Evolutionary conservation across 164 flowering plant species (phyloP).

Genomic region (Vitis vinifera): DNA sequence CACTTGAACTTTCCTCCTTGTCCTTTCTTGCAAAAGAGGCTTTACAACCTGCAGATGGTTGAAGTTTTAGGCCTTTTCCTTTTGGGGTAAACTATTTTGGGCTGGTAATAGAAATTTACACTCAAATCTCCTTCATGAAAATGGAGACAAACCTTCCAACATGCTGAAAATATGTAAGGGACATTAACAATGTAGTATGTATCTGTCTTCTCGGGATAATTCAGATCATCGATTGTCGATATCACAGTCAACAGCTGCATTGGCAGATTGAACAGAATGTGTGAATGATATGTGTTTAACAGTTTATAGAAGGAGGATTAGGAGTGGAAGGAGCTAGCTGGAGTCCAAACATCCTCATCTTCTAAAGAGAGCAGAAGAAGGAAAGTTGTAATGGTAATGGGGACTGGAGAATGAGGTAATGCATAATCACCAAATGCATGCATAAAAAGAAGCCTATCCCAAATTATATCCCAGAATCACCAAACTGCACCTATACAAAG

Average conservation of each 20-base stretch:
- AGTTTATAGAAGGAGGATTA: not conserved
- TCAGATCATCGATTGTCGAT: conserved; percentile 90
- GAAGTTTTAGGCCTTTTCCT: not conserved
- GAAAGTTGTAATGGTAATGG: not conserved
- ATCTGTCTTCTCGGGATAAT: conserved; percentile 98
- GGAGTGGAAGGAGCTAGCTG: not conserved
- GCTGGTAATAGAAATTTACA: not conserved
- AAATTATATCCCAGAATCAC: no score
- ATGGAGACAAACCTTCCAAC: conserved; percentile 82
- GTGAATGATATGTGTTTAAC: not conserved
- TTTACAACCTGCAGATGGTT: conserved; percentile 67
- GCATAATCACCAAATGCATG: no score
- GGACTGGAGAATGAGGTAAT: no score
- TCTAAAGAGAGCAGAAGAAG: conserved; percentile 1
- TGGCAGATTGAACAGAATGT: conserved; percentile 3
- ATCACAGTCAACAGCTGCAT: conserved; percentile 82
- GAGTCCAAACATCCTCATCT: no score
- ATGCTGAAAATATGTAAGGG: conserved; percentile 91
- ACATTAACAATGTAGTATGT: conserved; percentile 91
- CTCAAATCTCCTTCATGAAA: not conserved
- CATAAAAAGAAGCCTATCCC: no score
- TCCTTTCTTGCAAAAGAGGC: conserved; percentile 96
- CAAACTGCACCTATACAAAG: no score
- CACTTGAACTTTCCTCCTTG: conserved; percentile 87
- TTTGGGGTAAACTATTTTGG: not conserved